Evolutionary conservation across 768 basidiomycete species (phyloP).

Genomic region (Boletales sp.): DNA sequence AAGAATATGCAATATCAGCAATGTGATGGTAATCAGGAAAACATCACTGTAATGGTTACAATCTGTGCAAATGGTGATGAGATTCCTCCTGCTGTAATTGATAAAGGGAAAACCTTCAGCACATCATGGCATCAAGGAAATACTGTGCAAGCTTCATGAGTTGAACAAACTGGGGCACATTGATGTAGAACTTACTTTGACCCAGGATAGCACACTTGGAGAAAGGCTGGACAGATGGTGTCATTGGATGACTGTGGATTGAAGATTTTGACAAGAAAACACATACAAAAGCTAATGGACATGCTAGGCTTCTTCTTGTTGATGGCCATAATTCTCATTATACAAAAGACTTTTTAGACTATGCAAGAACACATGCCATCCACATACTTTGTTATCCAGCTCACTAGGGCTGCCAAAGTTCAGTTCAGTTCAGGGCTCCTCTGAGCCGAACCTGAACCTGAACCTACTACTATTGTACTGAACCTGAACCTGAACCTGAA

Average conservation of each 20-base stretch:
- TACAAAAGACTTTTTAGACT: slow-evolving; percentile 35
- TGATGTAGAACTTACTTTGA: too few species aligned
- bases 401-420: neutral
- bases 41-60: slow-evolving; percentile 31
- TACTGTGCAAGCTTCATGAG: slow-evolving; percentile 16
- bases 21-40: slow-evolving; percentile 16
- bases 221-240: slow-evolving; percentile 29
- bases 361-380: slow-evolving; percentile 35
- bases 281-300: slow-evolving; percentile 29
- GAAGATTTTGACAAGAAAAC: slow-evolving; percentile 33
- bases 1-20: slow-evolving; percentile 18
- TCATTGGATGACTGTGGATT: slow-evolving; percentile 26
- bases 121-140: slow-evolving; percentile 21
- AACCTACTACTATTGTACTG: too few species aligned
- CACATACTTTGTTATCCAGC: slow-evolving; percentile 41
- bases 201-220: slow-evolving; percentile 10
- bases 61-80: slow-evolving; percentile 41
- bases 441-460: too few species aligned
- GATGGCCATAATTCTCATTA: slow-evolving; percentile 48
- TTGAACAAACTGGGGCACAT: slow-evolving; percentile 7
- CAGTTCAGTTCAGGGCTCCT: too few species aligned
- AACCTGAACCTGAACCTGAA: too few species aligned
- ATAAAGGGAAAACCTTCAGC: slow-evolving; percentile 22
- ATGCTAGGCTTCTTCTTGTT: slow-evolving; percentile 35
- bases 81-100: slow-evolving; percentile 34